Conservation (phyloP, 495 filamentous ascomycete species). For the Filosporella fistucella region DNA sequence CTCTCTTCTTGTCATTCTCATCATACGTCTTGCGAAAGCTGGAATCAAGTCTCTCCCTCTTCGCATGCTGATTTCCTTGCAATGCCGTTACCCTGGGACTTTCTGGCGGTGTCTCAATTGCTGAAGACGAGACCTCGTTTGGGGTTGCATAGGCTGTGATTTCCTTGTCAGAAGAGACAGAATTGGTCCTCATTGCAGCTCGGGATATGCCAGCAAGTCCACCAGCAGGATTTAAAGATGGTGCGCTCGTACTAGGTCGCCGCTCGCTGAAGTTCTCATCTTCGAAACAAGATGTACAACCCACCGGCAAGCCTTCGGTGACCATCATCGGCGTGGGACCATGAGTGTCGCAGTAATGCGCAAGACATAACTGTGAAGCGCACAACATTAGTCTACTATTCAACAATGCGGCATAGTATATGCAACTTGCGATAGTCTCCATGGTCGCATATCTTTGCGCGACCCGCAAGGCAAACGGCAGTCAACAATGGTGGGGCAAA, state of each 20-base stretch:
- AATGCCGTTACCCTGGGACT: slow-evolving; percentile 44
- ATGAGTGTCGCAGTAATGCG: slow-evolving; percentile 95
- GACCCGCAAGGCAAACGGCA: slow-evolving; percentile 6
- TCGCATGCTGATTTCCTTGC: slow-evolving; percentile 19
- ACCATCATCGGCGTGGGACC: slow-evolving; percentile 94
- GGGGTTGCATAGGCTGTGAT: slow-evolving; percentile 3
- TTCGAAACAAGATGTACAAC: slow-evolving; percentile 70
- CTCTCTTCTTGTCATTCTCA: slow-evolving; percentile 48
- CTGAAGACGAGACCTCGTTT: not conserved
- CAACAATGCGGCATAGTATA: not conserved
- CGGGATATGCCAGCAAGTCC: slow-evolving; percentile 1
- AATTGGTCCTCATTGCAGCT: slow-evolving; percentile 13
- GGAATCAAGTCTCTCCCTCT: slow-evolving; percentile 38
- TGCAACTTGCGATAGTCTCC: not conserved
- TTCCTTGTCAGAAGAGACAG: slow-evolving; percentile 24
- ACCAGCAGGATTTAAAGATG: slow-evolving; percentile 14
- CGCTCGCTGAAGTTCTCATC: slow-evolving; percentile 22
- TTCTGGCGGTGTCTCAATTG: slow-evolving; percentile 55
- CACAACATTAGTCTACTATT: not conserved
- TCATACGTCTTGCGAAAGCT: slow-evolving; percentile 50
- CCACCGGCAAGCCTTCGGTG: slow-evolving; percentile 78
- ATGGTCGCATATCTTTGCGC: slow-evolving; percentile 6
- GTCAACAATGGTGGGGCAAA: slow-evolving; percentile 5
- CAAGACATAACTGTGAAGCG: slow-evolving; percentile 71
- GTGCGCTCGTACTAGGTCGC: slow-evolving; percentile 19